Evolutionary conservation across 2,329 filamentous ascomycete species (phyloP).

Genomic region (Curvularia sp.): DNA sequence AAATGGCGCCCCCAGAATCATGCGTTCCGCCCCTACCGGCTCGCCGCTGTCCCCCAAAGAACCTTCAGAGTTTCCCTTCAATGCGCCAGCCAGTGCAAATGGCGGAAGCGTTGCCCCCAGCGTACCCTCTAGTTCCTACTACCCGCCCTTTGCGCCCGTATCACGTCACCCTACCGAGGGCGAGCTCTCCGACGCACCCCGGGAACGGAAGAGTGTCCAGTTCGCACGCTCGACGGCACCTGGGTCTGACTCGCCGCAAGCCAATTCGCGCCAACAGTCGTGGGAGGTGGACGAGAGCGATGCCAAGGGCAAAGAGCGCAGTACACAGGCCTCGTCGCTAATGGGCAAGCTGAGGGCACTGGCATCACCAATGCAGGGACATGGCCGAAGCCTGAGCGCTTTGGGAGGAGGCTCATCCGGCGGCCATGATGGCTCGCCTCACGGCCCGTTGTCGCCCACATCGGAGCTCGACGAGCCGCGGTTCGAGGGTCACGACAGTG

Average conservation of each 20-base stretch:
- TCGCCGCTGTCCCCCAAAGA: conserved; percentile 39
- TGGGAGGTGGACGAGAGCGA: conserved; percentile 70
- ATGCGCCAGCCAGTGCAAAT: conserved; percentile 28
- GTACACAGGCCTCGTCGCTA: conserved; percentile 66
- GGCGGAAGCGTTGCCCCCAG: conserved; percentile 32
- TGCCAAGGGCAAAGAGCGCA: conserved; percentile 59
- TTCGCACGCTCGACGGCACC: conserved; percentile 64
- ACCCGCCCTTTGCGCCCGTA: conserved; percentile 43
- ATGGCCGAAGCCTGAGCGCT: conserved; percentile 59
- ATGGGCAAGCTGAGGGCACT: conserved; percentile 82
- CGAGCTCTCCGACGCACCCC: conserved; percentile 41
- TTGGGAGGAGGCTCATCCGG: conserved; percentile 52
- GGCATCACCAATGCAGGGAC: conserved; percentile 62
- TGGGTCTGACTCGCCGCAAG: conserved; percentile 52
- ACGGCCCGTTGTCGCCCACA: conserved; percentile 54
- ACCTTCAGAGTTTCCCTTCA: conserved; percentile 50
- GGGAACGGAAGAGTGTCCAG: conserved; percentile 73
- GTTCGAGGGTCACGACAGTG: conserved; percentile 69
- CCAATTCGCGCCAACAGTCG: conserved; percentile 69
- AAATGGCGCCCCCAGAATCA: conserved; percentile 41
- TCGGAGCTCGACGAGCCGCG: conserved; percentile 58
- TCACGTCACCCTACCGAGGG: conserved; percentile 45
- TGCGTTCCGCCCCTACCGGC: conserved; percentile 41
- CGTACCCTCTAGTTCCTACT: conserved; percentile 33
- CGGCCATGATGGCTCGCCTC: conserved; percentile 49